Conservation (phyloP, 768 basidiomycete genomes). For the Dioszegia hungarica region DNA sequence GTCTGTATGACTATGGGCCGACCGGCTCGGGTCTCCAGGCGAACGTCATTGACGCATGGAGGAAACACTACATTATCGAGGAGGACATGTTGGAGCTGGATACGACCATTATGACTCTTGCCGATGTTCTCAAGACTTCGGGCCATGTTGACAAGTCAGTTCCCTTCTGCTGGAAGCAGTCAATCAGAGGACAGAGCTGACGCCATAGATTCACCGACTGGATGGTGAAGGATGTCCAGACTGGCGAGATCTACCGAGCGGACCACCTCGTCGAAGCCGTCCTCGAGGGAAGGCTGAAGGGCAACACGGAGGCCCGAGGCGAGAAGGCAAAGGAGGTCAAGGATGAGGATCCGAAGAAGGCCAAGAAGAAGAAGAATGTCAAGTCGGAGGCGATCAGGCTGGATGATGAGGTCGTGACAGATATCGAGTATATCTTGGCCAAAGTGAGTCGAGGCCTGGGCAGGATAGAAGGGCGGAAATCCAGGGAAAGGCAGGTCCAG, state of each 20-base stretch:
- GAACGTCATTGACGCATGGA: slow-evolving; percentile 94
- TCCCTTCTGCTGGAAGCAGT: neutral
- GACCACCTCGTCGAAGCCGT: slow-evolving; percentile 94
- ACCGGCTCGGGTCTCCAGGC: slow-evolving; percentile 92
- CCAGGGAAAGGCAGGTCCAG: no score
- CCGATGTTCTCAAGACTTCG: slow-evolving; percentile 89
- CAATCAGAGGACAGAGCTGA: neutral
- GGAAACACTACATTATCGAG: slow-evolving; percentile 95
- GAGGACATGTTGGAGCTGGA: slow-evolving; percentile 98
- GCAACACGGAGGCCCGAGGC: slow-evolving; percentile 85
- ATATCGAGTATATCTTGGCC: slow-evolving; percentile 80
- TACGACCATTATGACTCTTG: slow-evolving; percentile 94
- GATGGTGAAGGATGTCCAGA: slow-evolving; percentile 96
- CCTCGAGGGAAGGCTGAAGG: slow-evolving; percentile 79
- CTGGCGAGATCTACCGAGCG: slow-evolving; percentile 93
- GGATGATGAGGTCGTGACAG: slow-evolving; percentile 64
- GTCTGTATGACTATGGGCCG: slow-evolving; percentile 95
- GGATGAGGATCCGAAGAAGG: slow-evolving; percentile 64
- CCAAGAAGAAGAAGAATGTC: slow-evolving; percentile 59
- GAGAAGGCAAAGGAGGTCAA: slow-evolving; percentile 54
- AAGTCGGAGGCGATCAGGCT: slow-evolving; percentile 68
- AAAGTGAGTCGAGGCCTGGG: slow-evolving; percentile 58
- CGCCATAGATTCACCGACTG: slow-evolving; percentile 77
- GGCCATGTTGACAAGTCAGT: slow-evolving; percentile 81
- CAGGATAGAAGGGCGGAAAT: no score